Evolutionary conservation across 192 early-diverging fungal genomes (phyloP).

Genomic region (Thoreauomyces humboldtii): DNA sequence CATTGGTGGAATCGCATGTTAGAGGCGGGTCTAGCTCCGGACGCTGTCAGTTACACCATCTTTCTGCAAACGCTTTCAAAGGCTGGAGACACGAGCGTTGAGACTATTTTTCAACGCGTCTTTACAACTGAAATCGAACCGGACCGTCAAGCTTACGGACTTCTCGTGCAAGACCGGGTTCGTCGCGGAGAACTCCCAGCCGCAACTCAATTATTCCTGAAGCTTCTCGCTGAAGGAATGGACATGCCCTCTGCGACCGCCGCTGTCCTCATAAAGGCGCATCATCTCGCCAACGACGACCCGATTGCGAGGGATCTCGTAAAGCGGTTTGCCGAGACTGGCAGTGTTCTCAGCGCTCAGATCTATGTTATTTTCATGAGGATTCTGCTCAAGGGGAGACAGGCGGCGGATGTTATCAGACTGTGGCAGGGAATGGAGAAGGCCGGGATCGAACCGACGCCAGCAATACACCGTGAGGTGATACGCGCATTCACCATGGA

Average conservation of each 20-base stretch:
- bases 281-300: not conserved
- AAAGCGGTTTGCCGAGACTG: not conserved
- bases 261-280: not conserved
- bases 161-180: slow-evolving; percentile 5
- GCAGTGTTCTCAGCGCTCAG: not conserved
- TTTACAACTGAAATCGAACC: slow-evolving; percentile 24
- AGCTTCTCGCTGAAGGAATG: not conserved
- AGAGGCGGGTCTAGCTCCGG: not conserved
- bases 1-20: slow-evolving; percentile 16
- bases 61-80: slow-evolving; percentile 14
- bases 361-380: slow-evolving; percentile 1
- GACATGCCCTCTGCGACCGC: not conserved
- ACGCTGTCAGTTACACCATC: slow-evolving; percentile 20
- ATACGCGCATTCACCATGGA: not conserved
- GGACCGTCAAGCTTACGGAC: slow-evolving; percentile 1
- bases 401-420: slow-evolving; percentile 14
- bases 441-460: not conserved
- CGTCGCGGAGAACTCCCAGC: not conserved
- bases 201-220: not conserved
- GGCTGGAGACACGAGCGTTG: not conserved
- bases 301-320: not conserved
- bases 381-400: not conserved
- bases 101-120: slow-evolving; percentile 13
- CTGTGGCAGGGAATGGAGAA: slow-evolving; percentile 3
- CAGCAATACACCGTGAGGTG: not conserved